Percentiles rank a stretch among this genome's conserved stretches.
Conservation (phyloP, 305 asterid genomes). For the Fraxinus baroniana region DNA sequence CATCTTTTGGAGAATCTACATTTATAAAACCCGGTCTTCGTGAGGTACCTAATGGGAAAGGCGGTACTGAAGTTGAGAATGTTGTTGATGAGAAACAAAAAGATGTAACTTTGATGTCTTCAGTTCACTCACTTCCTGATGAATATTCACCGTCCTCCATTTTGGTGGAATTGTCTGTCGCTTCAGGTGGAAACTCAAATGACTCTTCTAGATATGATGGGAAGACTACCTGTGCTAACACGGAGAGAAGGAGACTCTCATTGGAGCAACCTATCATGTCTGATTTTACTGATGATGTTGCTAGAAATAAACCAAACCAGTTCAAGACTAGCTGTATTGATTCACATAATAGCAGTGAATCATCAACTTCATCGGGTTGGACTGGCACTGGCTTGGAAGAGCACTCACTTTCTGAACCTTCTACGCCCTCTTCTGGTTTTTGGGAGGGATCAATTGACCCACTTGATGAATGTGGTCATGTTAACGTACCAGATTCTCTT, state of each 20-base stretch:
- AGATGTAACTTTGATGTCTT: constrained; percentile 21
- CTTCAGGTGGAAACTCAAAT: constrained; percentile 30
- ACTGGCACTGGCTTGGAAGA: constrained; percentile 39
- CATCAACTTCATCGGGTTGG: constrained; percentile 39
- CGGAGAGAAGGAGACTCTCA: constrained; percentile 25
- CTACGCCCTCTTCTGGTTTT: constrained; percentile 59
- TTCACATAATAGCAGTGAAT: constrained; percentile 27
- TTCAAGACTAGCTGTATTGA: constrained; percentile 23
- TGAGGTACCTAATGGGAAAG: constrained; percentile 25
- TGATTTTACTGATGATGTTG: constrained; percentile 18
- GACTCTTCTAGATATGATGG: constrained; percentile 27
- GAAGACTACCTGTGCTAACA: constrained; percentile 17
- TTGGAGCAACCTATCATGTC: constrained; percentile 30
- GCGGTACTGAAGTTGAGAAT: constrained; percentile 25
- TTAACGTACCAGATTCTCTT: constrained; percentile 25
- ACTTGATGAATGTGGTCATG: constrained; percentile 30
- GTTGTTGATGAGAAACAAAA: constrained; percentile 28
- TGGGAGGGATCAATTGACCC: constrained; percentile 59
- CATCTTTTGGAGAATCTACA: constrained; percentile 25
- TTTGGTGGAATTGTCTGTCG: constrained; percentile 30
- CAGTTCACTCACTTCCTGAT: constrained; percentile 29
- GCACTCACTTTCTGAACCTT: constrained; percentile 45
- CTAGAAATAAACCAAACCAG: constrained; percentile 23
- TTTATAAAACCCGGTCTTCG: constrained; percentile 30
- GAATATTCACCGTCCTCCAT: constrained; percentile 32